Evolutionary conservation across 2,329 filamentous ascomycete species (phyloP).

Genomic region (Gaeumannomyces tritici): DNA sequence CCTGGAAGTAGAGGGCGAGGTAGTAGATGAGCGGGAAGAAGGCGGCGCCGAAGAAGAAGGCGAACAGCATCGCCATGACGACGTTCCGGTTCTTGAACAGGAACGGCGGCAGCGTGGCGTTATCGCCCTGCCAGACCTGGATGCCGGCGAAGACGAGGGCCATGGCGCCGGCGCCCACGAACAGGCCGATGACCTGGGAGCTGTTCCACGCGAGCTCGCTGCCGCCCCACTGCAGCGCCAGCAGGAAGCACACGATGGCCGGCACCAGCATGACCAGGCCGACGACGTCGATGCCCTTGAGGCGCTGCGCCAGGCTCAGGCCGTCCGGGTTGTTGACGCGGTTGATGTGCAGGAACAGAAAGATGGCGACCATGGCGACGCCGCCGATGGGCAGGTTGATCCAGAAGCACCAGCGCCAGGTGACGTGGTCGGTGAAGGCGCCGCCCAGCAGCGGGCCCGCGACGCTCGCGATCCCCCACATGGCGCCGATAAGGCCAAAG

Average conservation of each 20-base stretch:
- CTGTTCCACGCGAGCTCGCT: constrained; percentile 39
- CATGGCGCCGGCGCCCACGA: constrained; percentile 37
- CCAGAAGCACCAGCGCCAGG: constrained; percentile 22
- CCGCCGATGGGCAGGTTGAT: constrained; percentile 11
- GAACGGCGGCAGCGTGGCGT: constrained; percentile 37
- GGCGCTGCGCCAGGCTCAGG: constrained; percentile 22
- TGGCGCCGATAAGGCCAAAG: constrained; percentile 38
- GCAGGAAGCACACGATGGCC: constrained; percentile 39
- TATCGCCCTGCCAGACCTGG: constrained; percentile 34
- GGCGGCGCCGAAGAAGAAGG: constrained; percentile 37
- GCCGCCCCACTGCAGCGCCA: constrained; percentile 50
- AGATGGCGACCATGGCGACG: constrained; percentile 21
- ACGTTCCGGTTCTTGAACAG: constrained; percentile 36
- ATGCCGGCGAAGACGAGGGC: constrained; percentile 35
- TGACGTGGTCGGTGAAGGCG: constrained; percentile 23
- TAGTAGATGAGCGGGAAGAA: constrained; percentile 47
- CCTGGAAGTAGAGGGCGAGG: constrained; percentile 43
- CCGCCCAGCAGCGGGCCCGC: constrained; percentile 34
- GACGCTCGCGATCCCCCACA: constrained; percentile 38
- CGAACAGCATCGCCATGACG: constrained; percentile 28
- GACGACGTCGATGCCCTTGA: constrained; percentile 37
- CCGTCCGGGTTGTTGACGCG: constrained; percentile 19
- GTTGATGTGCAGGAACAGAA: constrained; percentile 34
- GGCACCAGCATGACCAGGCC: constrained; percentile 42
- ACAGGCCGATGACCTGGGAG: constrained; percentile 38